A percentile compares a stretch with the other conserved stretches of the same genome.
phyloP scores from a whole-genome alignment of 2,329 filamentous ascomycete genomes.

The Talaromyces sp. region DNA sequence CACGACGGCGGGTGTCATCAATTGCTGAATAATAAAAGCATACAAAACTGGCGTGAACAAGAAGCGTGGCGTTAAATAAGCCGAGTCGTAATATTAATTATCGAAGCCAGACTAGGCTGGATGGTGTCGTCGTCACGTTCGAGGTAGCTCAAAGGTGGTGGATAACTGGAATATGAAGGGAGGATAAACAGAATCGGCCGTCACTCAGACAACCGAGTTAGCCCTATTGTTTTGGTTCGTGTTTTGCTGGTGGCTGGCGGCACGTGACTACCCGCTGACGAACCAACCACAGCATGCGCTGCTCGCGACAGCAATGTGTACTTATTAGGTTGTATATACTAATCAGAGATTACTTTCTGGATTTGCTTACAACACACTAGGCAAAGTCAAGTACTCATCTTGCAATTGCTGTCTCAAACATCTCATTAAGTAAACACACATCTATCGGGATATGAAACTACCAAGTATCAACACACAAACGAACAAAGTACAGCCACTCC shows the following conservation, averaged over 20 bases:
- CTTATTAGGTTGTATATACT: too few relatives aligned
- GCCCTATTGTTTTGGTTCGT: constrained; percentile 26
- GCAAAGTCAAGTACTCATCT: neutral
- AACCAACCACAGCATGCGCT: constrained; percentile 15
- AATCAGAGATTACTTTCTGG: too few relatives aligned
- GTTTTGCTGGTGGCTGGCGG: constrained; percentile 22
- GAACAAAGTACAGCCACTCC: constrained; percentile 17
- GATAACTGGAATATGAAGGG: constrained; percentile 20
- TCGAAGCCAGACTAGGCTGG: constrained; percentile 19
- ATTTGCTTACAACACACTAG: neutral
- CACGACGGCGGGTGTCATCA: constrained; percentile 18
- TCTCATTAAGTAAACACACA: constrained; percentile 11
- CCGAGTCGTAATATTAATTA: constrained; percentile 2
- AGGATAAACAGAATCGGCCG: constrained; percentile 41
- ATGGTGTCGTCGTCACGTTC: constrained; percentile 22
- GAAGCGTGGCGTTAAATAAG: neutral
- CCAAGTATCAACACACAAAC: constrained; percentile 17
- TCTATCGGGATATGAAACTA: constrained; percentile 16
- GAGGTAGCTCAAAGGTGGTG: constrained; percentile 20
- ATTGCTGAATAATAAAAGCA: constrained; percentile 10
- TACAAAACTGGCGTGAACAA: constrained; percentile 9
- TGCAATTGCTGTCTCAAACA: neutral
- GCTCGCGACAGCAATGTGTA: constrained; percentile 8
- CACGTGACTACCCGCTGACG: constrained; percentile 27
- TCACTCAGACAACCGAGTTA: constrained; percentile 40